Evolutionary conservation across 75 land plant species (phyloP), one percentile per base, ranked within the genome.

Genomic region (Ceratopteris richardii): DNA sequence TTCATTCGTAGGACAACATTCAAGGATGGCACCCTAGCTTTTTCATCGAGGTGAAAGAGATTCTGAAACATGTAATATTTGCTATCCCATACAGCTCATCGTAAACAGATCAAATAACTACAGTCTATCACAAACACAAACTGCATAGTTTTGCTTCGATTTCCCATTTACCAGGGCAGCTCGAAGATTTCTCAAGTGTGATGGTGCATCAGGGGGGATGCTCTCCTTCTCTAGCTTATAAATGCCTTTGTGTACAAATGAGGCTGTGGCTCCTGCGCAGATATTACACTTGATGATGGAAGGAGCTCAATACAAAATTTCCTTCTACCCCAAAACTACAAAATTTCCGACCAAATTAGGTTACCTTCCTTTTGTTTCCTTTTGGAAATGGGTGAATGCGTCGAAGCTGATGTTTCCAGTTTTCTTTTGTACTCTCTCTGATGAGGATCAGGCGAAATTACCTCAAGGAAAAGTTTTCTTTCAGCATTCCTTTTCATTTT

Each of bases 111-210:
- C n/a, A n/a, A n/a, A n/a, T n/a, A n/a, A n/a, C n/a, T n/a, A n/a
- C n/a, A n/a, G n/a, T n/a, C n/a, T n/a, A n/a, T n/a, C n/a, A n/a
- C n/a, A n/a, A n/a, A n/a, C n/a, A n/a, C n/a, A n/a, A n/a, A n/a
- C n/a, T n/a, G n/a, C n/a, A n/a, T n/a, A n/a, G n/a, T n/a, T n/a
- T n/a, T n/a, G n/a, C n/a, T n/a, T n/a, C n/a, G n/a, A n/a, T n/a
- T n/a, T n/a, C n/a, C 17, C 62, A 48, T 24, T 33, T 43, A 57
- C 68, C 62, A 44, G 11, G 44, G 41, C 61, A 16, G n/a, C 57
- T 29, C 66, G 58, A 54, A 66, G 20, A 39, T 18, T 16, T 29
- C 56, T 31, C 41, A 56, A 12, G 25, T 65, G 29, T 12, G 44
- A 20, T 13, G 68, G 61, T 36, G 58, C 58, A 28, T 55, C n/a